Base-by-base conservation (phyloP, 305 asterid species). In the Solanum aculeatissimum region DNA sequence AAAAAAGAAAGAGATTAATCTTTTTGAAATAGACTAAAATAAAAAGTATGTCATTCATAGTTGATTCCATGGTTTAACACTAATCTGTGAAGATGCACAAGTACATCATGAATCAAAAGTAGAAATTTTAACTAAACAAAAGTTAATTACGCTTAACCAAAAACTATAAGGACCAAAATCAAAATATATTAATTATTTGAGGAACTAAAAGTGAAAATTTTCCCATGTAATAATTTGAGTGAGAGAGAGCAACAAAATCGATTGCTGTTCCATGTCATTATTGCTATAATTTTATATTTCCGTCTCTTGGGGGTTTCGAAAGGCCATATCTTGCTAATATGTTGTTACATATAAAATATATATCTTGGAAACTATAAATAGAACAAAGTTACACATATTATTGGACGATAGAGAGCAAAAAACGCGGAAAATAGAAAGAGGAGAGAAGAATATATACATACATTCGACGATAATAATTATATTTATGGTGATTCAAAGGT, bases 401-500 rank as follows among this genome's bases (percentile, higher is more conserved):
- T 23, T 43, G 32, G 49, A 43, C n/a, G 9, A 58, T 13, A 16
- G 72, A 58, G 53, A 58, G 14, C 27, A 6, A 0, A 15, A 14
- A 38, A 85, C 18, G 58, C 21, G n/a, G 38, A 53, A 72, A 53
- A 11, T 18, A 2, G 35, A 3, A 42, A 23, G 40, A 80, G 53
- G 29, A 53, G 47, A n/a, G 43, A 35, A 74, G 55, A 84, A 15
- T 14, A 54, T 9, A 62, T 49, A 29, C 12, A 51, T 49, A 43
- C 0, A 13, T 72, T 66, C 9, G 49, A 68, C 25, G 43, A 8
- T 12, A 68, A 51, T 51, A 21, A 25, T 2, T 25, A 42, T 38
- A 63, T 40, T 2, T 60, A 93, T 94, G 97, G 88, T 91, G 74
- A 70, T 91, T 74, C 91, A 85, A 87, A 92, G 84, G 87, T 63